phyloP scores from a whole-genome alignment of 495 filamentous ascomycete species.

The Trichoderma reesei region DNA sequence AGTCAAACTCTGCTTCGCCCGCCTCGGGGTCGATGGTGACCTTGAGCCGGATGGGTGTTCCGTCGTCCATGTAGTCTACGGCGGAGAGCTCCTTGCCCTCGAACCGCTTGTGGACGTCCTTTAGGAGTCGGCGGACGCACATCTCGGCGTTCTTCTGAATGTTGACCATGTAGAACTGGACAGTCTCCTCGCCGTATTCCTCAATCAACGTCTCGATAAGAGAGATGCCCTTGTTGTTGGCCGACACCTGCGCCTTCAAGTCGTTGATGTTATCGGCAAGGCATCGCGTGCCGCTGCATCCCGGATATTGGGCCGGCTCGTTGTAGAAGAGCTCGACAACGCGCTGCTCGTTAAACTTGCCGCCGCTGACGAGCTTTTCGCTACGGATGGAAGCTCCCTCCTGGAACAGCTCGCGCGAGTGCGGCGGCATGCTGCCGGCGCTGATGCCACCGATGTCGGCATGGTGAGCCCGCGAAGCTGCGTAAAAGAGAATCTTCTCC shows the following conservation, averaged over 20 bases:
- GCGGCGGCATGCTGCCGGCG: constrained; percentile 93
- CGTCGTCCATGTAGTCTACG: constrained; percentile 89
- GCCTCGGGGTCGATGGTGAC: constrained; percentile 73
- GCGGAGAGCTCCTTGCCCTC: constrained; percentile 65
- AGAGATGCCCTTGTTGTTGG: constrained; percentile 91
- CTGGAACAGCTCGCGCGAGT: constrained; percentile 86
- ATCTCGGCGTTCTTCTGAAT: constrained; percentile 90
- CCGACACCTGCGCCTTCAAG: constrained; percentile 89
- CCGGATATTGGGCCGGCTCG: constrained; percentile 76
- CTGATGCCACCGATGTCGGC: constrained; percentile 96
- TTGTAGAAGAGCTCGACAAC: constrained; percentile 74
- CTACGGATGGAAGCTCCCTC: constrained; percentile 91
- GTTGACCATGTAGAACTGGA: constrained; percentile 90
- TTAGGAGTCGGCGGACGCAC: constrained; percentile 78
- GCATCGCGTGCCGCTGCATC: constrained; percentile 82
- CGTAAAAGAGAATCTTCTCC: constrained; percentile 89
- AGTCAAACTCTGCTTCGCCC: constrained; percentile 87
- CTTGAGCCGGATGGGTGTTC: constrained; percentile 74
- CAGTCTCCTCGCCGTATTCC: constrained; percentile 83
- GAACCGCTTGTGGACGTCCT: constrained; percentile 65
- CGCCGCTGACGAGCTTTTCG: constrained; percentile 88
- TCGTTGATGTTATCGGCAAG: constrained; percentile 93
- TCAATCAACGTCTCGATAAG: constrained; percentile 76
- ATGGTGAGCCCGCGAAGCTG: constrained; percentile 89
- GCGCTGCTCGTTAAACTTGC: constrained; percentile 78